These are phyloP conservation scores for Candida boleticola DNA, from an alignment of 805 yeast species.

Conservation along the genomic window DNA sequence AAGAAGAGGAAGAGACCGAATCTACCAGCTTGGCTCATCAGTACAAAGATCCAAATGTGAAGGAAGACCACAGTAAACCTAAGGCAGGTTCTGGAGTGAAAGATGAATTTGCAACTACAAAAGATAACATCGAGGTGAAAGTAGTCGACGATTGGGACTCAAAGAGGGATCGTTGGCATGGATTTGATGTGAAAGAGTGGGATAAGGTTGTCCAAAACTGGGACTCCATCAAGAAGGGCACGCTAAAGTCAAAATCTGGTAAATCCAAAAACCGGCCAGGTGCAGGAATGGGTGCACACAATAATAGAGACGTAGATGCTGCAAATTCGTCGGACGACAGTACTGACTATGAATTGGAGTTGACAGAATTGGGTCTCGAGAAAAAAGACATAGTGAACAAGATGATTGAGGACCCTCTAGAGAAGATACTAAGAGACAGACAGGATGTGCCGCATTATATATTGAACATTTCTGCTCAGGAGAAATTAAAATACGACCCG, in stretches of 20 bases:
- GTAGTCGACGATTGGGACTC: constrained; percentile 57
- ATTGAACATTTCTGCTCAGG: constrained; percentile 38
- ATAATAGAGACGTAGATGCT: constrained; percentile 7
- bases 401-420: constrained; percentile 31
- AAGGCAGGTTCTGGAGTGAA: constrained; percentile 54
- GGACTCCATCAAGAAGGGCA: constrained; percentile 31
- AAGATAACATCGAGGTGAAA: constrained; percentile 14
- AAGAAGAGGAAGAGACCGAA: constrained; percentile 23
- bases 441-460: constrained; percentile 74
- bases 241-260: constrained; percentile 1
- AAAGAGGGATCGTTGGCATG: constrained; percentile 80
- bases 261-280: background rate
- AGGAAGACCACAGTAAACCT: constrained; percentile 50
- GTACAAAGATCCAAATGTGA: constrained; percentile 40
- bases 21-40: constrained; percentile 52
- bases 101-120: constrained; percentile 35
- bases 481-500: constrained; percentile 50
- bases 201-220: constrained; percentile 47
- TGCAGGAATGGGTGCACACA: background rate
- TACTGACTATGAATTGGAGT: constrained; percentile 40
- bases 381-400: constrained; percentile 22
- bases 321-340: constrained; percentile 24
- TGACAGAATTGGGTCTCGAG: constrained; percentile 33
- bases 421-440: constrained; percentile 56
- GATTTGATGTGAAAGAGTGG: constrained; percentile 67